Evolutionary conservation across 164 flowering plant genomes (phyloP), one percentile per base, ranked within the genome.

Genomic region (Annona squamosa): DNA sequence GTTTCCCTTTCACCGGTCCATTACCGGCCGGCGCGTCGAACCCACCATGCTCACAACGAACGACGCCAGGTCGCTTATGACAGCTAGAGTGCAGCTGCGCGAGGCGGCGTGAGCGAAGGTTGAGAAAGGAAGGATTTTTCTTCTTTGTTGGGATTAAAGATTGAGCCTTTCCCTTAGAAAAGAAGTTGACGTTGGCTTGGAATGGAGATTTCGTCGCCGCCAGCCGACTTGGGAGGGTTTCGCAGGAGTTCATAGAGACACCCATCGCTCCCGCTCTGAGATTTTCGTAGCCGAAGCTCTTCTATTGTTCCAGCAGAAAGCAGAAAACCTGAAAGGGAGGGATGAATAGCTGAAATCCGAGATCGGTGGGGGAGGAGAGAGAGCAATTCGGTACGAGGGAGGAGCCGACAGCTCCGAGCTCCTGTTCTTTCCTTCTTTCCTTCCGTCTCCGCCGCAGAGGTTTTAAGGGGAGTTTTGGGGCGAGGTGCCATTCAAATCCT

Each of bases 1-100:
- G 80, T 77, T 90, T 95, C 37, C 94, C 93, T n/a, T 74, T 59
- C 4, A 70, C 67, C 7, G 73, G 44, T 7, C 78, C 64, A 41
- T 67, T 44, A 42, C 37, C 46, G 17, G 69, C 16, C 13, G 45
- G 17, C 69, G 13, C 44, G 6, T 43, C 48, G 5, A 43, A 43
- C 42, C 44, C 69, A 43, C 67, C 67, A 26, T 37, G 66, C 1
- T 63, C 67, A 4, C 67, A 64, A 64, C 42, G 67, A 19, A 64
- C 42, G 7, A 41, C 5, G 37, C 37, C 42, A 41, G 67, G 42
- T n/a, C 44, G 67, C 19, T 18, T 64, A 26, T 3, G 42, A 64
- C 2, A 63, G 26, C 65, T 2, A 26, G 37, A 17, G 17, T 2
- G 26, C 5, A 19, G 19, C 7, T 3, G 18, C 10, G 65, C 7